Percentiles rank a stretch among this genome's conserved stretches.
phyloP scores from a whole-genome alignment of 148 eudicot species.

The Vaccinium vitisidaea region DNA sequence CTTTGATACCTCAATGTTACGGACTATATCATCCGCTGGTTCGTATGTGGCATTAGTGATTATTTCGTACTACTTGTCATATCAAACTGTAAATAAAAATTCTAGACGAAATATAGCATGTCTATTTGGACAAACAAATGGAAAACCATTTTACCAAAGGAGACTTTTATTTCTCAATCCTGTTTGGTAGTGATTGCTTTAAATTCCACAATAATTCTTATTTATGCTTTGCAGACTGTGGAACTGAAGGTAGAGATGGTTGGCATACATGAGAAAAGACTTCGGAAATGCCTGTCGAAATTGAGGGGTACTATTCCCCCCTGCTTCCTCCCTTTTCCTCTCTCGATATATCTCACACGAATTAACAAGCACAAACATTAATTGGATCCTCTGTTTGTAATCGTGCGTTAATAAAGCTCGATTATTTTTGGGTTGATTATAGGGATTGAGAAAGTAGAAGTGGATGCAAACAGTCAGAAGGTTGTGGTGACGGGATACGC shows the following conservation, averaged over 20 bases:
- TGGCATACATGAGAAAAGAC: constrained; percentile 35
- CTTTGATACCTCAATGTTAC: too few species aligned
- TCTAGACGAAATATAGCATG: too few species aligned
- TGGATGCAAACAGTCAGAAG: constrained; percentile 32
- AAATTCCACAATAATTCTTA: background rate
- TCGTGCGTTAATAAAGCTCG: too few species aligned
- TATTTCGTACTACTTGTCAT: too few species aligned
- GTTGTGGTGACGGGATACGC: constrained; percentile 34
- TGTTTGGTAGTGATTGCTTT: background rate
- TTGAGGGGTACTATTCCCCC: constrained; percentile 19
- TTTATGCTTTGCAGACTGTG: constrained; percentile 20
- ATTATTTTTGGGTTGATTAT: background rate
- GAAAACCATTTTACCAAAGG: too few species aligned
- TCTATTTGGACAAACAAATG: background rate
- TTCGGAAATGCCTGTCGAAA: constrained; percentile 33
- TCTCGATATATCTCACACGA: background rate
- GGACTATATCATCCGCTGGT: too few species aligned
- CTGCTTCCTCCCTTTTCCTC: background rate
- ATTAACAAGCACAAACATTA: background rate
- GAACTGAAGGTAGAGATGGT: constrained; percentile 44
- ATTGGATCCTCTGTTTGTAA: background rate
- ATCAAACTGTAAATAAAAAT: too few species aligned
- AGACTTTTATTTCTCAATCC: background rate
- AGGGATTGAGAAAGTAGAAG: constrained; percentile 39
- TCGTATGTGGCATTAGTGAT: too few species aligned